Evolutionary conservation across 2,329 filamentous ascomycete genomes (phyloP).

Genomic region (Penicillium sp.): DNA sequence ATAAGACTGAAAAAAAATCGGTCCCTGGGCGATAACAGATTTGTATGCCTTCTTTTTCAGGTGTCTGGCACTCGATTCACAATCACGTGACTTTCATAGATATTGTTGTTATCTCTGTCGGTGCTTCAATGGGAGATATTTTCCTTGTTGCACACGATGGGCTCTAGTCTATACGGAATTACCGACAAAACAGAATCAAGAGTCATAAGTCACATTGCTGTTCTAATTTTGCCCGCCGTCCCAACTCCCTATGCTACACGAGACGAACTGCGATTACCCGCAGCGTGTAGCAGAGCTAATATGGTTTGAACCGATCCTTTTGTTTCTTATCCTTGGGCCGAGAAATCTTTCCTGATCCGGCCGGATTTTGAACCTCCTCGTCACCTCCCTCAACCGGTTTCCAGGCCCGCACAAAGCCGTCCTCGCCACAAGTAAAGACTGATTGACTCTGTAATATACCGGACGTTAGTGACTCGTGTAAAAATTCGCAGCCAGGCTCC

Average conservation of each 20-base stretch:
- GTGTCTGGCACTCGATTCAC: not conserved
- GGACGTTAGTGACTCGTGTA: not conserved
- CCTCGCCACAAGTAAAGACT: conserved; percentile 52
- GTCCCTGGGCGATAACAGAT: conserved; percentile 15
- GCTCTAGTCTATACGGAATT: not conserved
- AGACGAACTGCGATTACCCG: conserved; percentile 13
- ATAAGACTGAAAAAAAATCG: conserved; percentile 17
- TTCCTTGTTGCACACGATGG: no score
- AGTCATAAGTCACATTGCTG: conserved; percentile 1
- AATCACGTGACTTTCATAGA: not conserved
- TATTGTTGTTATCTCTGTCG: no score
- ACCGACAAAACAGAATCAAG: not conserved
- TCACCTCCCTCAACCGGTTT: conserved; percentile 33
- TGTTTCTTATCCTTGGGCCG: conserved; percentile 42
- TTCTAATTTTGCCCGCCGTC: conserved; percentile 19
- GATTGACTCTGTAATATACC: conserved; percentile 37
- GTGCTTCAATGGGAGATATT: no score
- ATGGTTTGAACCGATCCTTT: conserved; percentile 46
- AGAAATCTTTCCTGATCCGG: conserved; percentile 28
- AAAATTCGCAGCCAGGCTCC: not conserved
- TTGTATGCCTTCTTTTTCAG: not conserved
- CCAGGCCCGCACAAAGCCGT: conserved; percentile 48
- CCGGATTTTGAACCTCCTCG: conserved; percentile 19
- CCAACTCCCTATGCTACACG: conserved; percentile 24
- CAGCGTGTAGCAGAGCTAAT: conserved; percentile 26